Base-by-base conservation (phyloP, 208 protist species). In the Tritrichomonas foetus region DNA sequence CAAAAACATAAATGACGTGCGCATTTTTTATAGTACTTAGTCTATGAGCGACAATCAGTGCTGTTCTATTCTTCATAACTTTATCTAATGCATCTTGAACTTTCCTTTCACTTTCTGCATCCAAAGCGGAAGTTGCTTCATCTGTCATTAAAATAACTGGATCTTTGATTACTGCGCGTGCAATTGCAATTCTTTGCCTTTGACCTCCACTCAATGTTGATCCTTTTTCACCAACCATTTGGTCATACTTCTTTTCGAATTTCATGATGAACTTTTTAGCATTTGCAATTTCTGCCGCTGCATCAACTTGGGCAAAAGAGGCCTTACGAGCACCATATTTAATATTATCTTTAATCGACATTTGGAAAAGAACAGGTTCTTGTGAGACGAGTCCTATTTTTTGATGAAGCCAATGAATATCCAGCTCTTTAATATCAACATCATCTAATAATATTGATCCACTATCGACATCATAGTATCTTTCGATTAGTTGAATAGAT, bases 361-460 rank as follows among this genome's bases (percentile, higher is more conserved):
- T 94, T 41, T 84, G 36, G 89, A 96, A 96, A 8, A 96, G 69
- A 30, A 75, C 93, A 27, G 96, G 96, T 47, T 96, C 96, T 84
- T 96, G 95, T 1, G 64, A 75, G 44, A 96, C 95, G 0, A 95
- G 66, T 33, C 82, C 95, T 0, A 96, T 74, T 13, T 93, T 55
- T 80, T 11, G 44, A 27, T 96, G 95, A 95, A 96, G 94, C 92
- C 95, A 95, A 36, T 57, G 53, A 55, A 96, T 93, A 93, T 96
- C 95, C 8, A 96, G 50, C 33, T 94, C 49, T 27, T 33, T n/a
- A 1, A 97, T 44, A 84, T 96, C 94, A 25, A 82, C 93, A n/a
- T 95, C 96, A 84, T 97, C 96, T 22, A 97, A 39, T 9, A 93
- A 14, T n/a, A 97, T 66, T 47, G 25, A 11, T 25, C 97, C 97